Conservation (phyloP, 306 rosid species). For the Prunus persica region Prunus_persica_NCBIv2 NC_034012.1:11946001-11946500, state of each 20-base stretch:
- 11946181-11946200: constrained; percentile 46
- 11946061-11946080: background rate
- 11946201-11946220: constrained; percentile 39
- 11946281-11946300: constrained; percentile 8
- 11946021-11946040: constrained; percentile 26
- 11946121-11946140: background rate
- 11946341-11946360: constrained; percentile 39
- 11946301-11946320: constrained; percentile 24
- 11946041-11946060: constrained; percentile 30
- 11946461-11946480: background rate
- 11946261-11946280: constrained; percentile 29
- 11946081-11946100: constrained; percentile 49
- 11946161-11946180: constrained; percentile 35
- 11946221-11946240: constrained; percentile 33
- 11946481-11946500: constrained; percentile 26
- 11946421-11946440: constrained; percentile 21
- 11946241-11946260: constrained; percentile 43
- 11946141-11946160: constrained; percentile 50
- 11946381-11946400: constrained; percentile 15
- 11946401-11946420: too few species aligned
- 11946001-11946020: constrained; percentile 26
- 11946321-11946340: constrained; percentile 23
- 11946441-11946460: constrained; percentile 22
- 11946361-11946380: constrained; percentile 32
- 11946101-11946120: constrained; percentile 34